These are phyloP conservation scores for Coniochaeta sp. DNA, from an alignment of 2,329 filamentous ascomycete genomes.

Conservation along the genomic window DNA sequence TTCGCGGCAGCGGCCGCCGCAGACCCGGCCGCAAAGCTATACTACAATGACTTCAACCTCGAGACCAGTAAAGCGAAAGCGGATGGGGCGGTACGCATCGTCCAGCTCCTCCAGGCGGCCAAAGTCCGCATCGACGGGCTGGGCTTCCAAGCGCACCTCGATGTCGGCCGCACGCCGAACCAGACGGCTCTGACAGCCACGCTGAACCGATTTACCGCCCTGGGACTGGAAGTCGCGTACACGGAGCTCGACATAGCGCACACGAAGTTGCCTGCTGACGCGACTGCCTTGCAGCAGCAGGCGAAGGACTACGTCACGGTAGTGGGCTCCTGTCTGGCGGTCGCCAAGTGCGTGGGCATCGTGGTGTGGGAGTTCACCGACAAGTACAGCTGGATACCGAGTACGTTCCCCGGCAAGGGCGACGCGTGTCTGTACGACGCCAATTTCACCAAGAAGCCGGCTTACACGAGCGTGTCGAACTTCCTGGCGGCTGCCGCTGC, in stretches of 20 bases:
- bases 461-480: conserved; percentile 27
- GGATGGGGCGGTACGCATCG: conserved; percentile 21
- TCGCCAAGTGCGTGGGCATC: conserved; percentile 31
- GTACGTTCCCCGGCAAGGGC: conserved; percentile 29
- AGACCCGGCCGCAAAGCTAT: conserved; percentile 36
- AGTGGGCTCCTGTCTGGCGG: conserved; percentile 29
- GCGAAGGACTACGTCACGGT: conserved; percentile 35
- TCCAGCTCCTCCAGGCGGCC: conserved; percentile 19
- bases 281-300: conserved; percentile 33
- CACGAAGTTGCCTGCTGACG: conserved; percentile 32
- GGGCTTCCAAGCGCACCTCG: conserved; percentile 44
- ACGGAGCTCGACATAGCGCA: conserved; percentile 46
- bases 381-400: conserved; percentile 24
- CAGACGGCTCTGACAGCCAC: conserved; percentile 26
- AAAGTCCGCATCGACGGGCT: conserved; percentile 42
- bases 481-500: conserved; percentile 12
- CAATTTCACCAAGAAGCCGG: conserved; percentile 29
- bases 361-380: conserved; percentile 36
- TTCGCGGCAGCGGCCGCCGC: conserved; percentile 36
- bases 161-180: conserved; percentile 32
- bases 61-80: conserved; percentile 28
- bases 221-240: conserved; percentile 39
- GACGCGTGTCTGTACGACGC: conserved; percentile 30
- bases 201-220: conserved; percentile 29
- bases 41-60: conserved; percentile 47